Conservation (phyloP, 2,329 filamentous ascomycete species). For the Epichloe coenophiala region DNA sequence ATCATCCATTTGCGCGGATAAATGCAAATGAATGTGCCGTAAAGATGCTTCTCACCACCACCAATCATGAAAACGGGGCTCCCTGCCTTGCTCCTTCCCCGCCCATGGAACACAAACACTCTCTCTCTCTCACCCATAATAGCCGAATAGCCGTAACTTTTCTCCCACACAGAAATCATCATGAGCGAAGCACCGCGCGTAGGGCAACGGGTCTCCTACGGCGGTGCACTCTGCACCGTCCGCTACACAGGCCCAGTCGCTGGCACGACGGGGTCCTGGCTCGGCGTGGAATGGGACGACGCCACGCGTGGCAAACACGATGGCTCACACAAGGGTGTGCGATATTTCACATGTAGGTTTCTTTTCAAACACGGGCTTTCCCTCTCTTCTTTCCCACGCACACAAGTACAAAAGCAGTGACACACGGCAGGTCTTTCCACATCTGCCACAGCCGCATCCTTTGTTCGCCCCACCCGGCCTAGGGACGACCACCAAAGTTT, state of each 20-base stretch:
- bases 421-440: constrained; percentile 38
- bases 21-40: too few species aligned
- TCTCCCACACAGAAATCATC: not conserved
- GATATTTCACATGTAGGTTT: constrained; percentile 67
- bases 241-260: constrained; percentile 67
- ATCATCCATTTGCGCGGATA: too few species aligned
- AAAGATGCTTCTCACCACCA: too few species aligned
- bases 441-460: constrained; percentile 64
- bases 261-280: constrained; percentile 67
- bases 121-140: not conserved
- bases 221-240: constrained; percentile 66
- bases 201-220: constrained; percentile 70
- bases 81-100: not conserved
- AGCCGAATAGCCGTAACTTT: not conserved
- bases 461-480: constrained; percentile 65
- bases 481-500: constrained; percentile 59
- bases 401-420: not conserved
- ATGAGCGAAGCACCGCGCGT: constrained; percentile 32
- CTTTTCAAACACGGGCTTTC: accelerated
- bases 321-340: constrained; percentile 63
- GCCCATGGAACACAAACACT: not conserved
- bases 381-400: not conserved
- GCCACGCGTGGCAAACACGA: constrained; percentile 76
- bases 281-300: constrained; percentile 97
- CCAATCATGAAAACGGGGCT: not conserved